Evolutionary conservation across 2,329 filamentous ascomycete genomes (phyloP).

Genomic region (Fusarium illudens): DNA sequence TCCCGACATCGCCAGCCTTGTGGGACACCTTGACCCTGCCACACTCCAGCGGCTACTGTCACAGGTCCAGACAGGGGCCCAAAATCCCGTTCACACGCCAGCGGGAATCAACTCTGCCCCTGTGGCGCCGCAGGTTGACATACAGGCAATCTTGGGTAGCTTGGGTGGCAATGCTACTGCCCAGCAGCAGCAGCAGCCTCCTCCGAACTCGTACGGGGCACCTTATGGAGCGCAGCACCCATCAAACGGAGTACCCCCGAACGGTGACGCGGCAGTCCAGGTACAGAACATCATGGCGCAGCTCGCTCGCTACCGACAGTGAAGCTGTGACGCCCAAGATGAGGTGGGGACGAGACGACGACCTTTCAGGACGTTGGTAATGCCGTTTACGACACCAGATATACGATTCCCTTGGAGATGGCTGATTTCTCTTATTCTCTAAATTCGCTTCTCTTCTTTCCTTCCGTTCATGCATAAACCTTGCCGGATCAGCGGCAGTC

Average conservation of each 20-base stretch:
- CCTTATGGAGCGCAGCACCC: slow-evolving; percentile 45
- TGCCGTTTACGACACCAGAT: slow-evolving; percentile 32
- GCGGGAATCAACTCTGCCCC: slow-evolving; percentile 33
- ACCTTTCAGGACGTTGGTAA: slow-evolving; percentile 2
- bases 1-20: slow-evolving; percentile 69
- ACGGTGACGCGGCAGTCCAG: slow-evolving; percentile 57
- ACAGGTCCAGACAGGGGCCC: slow-evolving; percentile 56
- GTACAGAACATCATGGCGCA: slow-evolving; percentile 80
- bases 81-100: slow-evolving; percentile 23
- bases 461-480: slow-evolving; percentile 16
- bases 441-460: slow-evolving; percentile 2
- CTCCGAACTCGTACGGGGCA: slow-evolving; percentile 38
- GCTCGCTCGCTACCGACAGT: slow-evolving; percentile 71
- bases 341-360: not conserved
- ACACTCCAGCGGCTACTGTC: slow-evolving; percentile 76
- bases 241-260: slow-evolving; percentile 39
- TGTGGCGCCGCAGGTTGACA: slow-evolving; percentile 49
- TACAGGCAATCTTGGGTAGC: slow-evolving; percentile 57
- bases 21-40: slow-evolving; percentile 73
- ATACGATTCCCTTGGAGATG: slow-evolving; percentile 19
- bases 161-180: slow-evolving; percentile 44
- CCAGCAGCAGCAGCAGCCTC: slow-evolving; percentile 33
- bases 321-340: not conserved
- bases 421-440: slow-evolving; percentile 9
- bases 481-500: slow-evolving; percentile 3